Conservation (phyloP, 225 moss, liverwort and hornwort species). For the Neckera pumila region DNA sequence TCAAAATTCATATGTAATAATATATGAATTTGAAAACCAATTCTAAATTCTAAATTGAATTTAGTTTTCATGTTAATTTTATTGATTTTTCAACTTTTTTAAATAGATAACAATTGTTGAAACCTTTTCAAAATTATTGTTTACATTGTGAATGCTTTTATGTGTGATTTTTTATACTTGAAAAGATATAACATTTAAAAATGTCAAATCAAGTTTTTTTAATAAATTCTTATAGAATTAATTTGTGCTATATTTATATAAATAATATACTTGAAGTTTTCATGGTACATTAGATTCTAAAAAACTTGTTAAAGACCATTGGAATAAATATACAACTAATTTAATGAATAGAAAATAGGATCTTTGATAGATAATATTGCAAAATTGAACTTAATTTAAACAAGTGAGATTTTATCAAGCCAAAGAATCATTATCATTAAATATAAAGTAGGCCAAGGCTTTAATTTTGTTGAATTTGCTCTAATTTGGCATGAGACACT, state of each 20-base stretch:
- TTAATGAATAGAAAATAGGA: neutral
- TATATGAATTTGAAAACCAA: neutral
- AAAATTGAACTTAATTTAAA: neutral
- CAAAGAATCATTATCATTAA: too few relatives aligned
- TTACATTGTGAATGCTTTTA: neutral
- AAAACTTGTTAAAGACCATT: accelerated
- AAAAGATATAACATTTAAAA: neutral
- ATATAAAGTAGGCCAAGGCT: accelerated
- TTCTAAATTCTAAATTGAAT: accelerated
- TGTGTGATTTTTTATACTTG: neutral
- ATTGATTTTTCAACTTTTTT: neutral
- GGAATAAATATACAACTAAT: too few relatives aligned
- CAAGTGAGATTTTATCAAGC: neutral
- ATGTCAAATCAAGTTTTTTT: too few relatives aligned
- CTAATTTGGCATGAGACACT: neutral
- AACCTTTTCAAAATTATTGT: neutral
- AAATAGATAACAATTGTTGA: accelerated
- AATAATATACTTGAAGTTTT: neutral
- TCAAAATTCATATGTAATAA: neutral
- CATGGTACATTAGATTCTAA: neutral
- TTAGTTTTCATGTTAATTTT: accelerated
- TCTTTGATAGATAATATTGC: neutral
- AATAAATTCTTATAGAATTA: accelerated
- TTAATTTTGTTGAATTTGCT: neutral
- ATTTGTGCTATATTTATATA: neutral